Conservation (phyloP, 148 eudicot species). For the Spergularia bocconei region DNA sequence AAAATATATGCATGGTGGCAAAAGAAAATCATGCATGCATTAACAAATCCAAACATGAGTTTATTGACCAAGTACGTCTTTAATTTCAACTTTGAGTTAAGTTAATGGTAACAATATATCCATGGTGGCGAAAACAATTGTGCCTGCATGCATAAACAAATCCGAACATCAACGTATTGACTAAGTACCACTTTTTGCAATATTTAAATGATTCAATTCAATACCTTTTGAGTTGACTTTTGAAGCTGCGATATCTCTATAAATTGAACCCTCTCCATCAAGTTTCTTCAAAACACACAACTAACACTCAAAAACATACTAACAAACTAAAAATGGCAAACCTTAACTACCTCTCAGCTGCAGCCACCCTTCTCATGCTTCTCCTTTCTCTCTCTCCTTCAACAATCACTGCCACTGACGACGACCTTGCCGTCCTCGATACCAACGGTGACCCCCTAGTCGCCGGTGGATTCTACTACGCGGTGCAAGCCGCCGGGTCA, state of each 20-base stretch:
- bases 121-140: no score
- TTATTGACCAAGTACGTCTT: no score
- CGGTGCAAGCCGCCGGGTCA: background rate
- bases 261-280: background rate
- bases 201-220: no score
- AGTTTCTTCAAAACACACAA: background rate
- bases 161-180: background rate
- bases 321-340: background rate
- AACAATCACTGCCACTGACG: background rate
- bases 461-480: constrained; percentile 11
- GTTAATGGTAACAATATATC: no score
- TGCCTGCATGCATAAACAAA: background rate
- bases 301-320: background rate
- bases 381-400: background rate
- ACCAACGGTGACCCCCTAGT: constrained; percentile 1
- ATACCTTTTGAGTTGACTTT: background rate
- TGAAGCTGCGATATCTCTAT: background rate
- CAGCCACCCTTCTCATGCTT: constrained; percentile 6
- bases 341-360: background rate
- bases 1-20: background rate
- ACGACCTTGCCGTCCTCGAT: constrained; percentile 3
- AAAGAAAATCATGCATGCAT: background rate
- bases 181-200: background rate
- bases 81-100: no score
- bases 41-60: no score